Conservation (phyloP, 805 yeast species). For the Danielozyma ontarioensis region DNA sequence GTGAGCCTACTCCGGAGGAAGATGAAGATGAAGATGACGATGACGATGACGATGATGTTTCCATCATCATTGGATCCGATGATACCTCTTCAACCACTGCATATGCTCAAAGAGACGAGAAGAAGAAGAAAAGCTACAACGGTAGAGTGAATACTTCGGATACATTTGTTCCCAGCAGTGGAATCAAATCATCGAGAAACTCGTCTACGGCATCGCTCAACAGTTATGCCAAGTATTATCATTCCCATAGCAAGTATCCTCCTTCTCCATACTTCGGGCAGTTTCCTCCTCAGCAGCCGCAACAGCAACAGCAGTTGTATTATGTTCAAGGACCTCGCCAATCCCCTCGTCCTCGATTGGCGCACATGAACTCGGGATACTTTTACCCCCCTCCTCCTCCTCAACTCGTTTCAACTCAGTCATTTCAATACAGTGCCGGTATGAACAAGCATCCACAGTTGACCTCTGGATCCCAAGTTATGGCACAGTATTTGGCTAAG, state of each 20-base stretch:
- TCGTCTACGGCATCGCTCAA: constrained; percentile 16
- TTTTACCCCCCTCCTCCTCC: neutral
- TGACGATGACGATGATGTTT: constrained; percentile 33
- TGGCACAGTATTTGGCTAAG: constrained; percentile 76
- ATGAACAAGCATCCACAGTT: constrained; percentile 3
- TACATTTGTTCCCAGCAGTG: constrained; percentile 11
- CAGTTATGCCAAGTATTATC: constrained; percentile 3
- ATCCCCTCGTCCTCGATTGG: neutral
- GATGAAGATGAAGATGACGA: constrained; percentile 9
- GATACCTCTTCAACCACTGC: constrained; percentile 20
- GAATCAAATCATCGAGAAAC: constrained; percentile 11
- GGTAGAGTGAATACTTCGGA: constrained; percentile 17
- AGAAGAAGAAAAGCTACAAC: constrained; percentile 8
- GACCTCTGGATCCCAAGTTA: constrained; percentile 61
- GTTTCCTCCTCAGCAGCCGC: constrained; percentile 7
- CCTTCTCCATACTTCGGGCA: constrained; percentile 8
- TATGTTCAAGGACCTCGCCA: neutral
- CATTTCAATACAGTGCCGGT: neutral
- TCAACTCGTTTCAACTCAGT: neutral
- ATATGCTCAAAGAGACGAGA: constrained; percentile 6
- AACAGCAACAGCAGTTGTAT: constrained; percentile 1
- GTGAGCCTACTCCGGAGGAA: neutral
- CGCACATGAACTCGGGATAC: neutral
- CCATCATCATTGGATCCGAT: constrained; percentile 34
- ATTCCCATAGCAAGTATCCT: constrained; percentile 3